Base-by-base conservation (phyloP, 2,329 filamentous ascomycete species). In the Aureobasidium sp. region DNA sequence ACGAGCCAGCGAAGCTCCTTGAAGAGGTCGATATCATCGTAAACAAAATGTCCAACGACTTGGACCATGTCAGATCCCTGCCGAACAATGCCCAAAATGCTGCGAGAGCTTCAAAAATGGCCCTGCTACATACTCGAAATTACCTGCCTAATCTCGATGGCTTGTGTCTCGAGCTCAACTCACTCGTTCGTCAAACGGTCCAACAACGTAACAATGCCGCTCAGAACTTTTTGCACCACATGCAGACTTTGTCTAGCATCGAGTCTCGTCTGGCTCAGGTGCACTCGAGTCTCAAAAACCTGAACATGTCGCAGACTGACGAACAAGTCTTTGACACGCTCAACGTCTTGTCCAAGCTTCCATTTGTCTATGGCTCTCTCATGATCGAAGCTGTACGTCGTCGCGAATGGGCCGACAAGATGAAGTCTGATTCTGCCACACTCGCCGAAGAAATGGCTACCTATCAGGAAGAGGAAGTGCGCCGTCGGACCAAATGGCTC, bases 381-480 rank as follows among this genome's bases (percentile, higher is more conserved):
- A 79, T 96, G 22, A 84, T 90, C 3, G 94, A 99, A 75, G 88
- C 91, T 17, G 85, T 97, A 44, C 85, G 90, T 62, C 87, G 94
- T 25, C 87, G 87, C 37, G 92, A 97, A 75, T 99, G 94, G 92
- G 85, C 84, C 14, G 90, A 96, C 58, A 96, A 96, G 75, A 88
- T 97, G 73, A 90, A 88, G 71, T 83, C 84, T 2, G 94, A 97
- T 69, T 94, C 93, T 0, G 87, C 89, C 2, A 90, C 88, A 0
- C 78, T 99, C 29, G 91, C 91, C 29, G 95, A 97, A 72, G 93
- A 97, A 71, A 90, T 97, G 82, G 90, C 91, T 1, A 79, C 90
- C 0, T 93, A 95, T 66, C 90, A 94, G 70, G 92, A 97, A 64
- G 94, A 97, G 74, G 94, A 99, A 72, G 84, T 90, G 56, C 91